Conservation (phyloP, 23 red algal genomes). For the Rhodosorus marinus region DNA sequence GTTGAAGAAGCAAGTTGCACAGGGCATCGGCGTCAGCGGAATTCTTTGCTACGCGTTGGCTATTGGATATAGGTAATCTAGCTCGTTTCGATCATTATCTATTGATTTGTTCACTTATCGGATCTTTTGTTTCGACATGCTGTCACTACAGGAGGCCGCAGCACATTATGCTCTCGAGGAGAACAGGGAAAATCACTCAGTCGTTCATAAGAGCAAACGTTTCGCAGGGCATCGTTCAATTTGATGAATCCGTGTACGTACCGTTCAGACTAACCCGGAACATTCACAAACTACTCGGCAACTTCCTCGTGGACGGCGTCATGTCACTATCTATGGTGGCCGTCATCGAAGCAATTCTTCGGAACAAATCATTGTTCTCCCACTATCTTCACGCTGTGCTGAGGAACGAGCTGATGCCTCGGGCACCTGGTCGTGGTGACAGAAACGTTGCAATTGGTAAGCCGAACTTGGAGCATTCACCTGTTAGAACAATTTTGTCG, state of each 20-base stretch:
- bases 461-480: not conserved
- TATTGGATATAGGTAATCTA: no score
- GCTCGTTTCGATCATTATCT: no score
- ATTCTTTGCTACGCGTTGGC: conserved; percentile 41
- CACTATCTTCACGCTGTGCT: conserved; percentile 19
- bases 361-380: conserved; percentile 12
- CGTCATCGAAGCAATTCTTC: conserved; percentile 20
- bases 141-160: conserved; percentile 42
- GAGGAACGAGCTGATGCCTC: conserved; percentile 30
- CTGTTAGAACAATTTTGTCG: conserved; percentile 1
- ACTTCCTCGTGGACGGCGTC: conserved; percentile 25
- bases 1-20: conserved; percentile 53
- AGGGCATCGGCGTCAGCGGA: conserved; percentile 30
- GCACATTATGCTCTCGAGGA: conserved; percentile 45
- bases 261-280: conserved; percentile 92
- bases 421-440: not conserved
- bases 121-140: no score
- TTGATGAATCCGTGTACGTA: conserved; percentile 79
- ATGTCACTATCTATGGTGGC: conserved; percentile 39
- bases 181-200: conserved; percentile 31
- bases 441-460: not conserved
- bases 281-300: conserved; percentile 28
- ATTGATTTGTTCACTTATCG: no score
- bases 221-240: conserved; percentile 26
- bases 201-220: conserved; percentile 18